Evolutionary conservation across 2,329 filamentous ascomycete species (phyloP).

Genomic region (Phaeosphaeriaceae sp.): DNA sequence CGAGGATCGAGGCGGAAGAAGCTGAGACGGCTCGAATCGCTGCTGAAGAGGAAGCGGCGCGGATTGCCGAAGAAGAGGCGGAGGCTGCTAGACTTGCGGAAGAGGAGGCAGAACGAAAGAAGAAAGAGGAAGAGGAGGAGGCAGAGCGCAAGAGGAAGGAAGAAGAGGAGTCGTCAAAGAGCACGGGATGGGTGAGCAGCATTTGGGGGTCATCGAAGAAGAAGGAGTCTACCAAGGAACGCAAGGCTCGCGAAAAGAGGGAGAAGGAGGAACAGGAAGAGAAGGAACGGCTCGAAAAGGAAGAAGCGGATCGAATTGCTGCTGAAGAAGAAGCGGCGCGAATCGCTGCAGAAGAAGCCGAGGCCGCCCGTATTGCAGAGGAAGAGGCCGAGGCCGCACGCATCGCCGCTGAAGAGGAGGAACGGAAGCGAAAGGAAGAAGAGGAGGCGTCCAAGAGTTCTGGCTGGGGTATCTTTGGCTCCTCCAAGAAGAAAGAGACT

Average conservation of each 20-base stretch:
- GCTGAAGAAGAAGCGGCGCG: conserved; percentile 33
- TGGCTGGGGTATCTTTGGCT: conserved; percentile 24
- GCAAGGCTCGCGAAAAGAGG: conserved; percentile 42
- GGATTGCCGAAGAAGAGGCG: conserved; percentile 19
- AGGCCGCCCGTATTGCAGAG: conserved; percentile 19
- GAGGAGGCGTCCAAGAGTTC: conserved; percentile 33
- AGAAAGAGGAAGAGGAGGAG: conserved; percentile 31
- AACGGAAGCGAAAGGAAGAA: conserved; percentile 17
- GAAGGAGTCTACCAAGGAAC: conserved; percentile 43
- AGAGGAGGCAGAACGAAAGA: conserved; percentile 32
- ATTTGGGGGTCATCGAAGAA: conserved; percentile 46
- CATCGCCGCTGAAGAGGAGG: conserved; percentile 21
- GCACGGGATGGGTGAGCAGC: conserved; percentile 35
- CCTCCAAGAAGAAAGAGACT: conserved; percentile 45
- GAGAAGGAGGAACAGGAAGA: conserved; percentile 41
- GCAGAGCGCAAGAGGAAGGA: conserved; percentile 18
- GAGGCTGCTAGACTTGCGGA: conserved; percentile 21
- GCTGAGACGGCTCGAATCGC: conserved; percentile 31
- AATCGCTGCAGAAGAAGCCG: conserved; percentile 28
- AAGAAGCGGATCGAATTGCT: conserved; percentile 39
- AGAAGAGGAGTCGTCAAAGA: conserved; percentile 36
- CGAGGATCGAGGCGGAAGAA: conserved; percentile 28
- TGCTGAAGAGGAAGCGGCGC: conserved; percentile 24
- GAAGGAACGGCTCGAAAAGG: conserved; percentile 45
- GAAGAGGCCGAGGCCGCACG: conserved; percentile 31